phyloP scores from a whole-genome alignment of 345 rosid species.

The Microcos paniculata region DNA sequence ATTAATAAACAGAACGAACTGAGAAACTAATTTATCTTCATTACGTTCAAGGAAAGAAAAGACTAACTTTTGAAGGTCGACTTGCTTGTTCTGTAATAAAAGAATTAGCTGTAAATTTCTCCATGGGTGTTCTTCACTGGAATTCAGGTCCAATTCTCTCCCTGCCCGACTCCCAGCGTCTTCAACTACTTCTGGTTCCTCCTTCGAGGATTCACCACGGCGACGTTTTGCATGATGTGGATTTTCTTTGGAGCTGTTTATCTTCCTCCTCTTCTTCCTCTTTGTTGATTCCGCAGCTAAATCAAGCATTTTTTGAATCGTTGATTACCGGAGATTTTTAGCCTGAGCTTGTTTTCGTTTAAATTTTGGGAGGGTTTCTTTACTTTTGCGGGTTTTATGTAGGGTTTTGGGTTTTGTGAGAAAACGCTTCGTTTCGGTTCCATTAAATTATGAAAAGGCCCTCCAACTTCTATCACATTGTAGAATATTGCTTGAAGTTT shows the following conservation, averaged over 20 bases:
- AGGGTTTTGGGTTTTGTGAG: neutral
- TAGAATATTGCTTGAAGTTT: too few relatives aligned
- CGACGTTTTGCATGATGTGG: slow-evolving; percentile 30
- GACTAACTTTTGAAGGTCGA: slow-evolving; percentile 58
- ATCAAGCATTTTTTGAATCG: slow-evolving; percentile 32
- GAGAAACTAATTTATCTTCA: neutral
- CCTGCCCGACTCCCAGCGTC: slow-evolving; percentile 13
- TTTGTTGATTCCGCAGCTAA: slow-evolving; percentile 22
- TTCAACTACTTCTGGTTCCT: slow-evolving; percentile 16
- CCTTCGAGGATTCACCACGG: slow-evolving; percentile 24
- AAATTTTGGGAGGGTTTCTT: too few relatives aligned
- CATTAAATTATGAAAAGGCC: too few relatives aligned
- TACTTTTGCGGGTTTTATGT: neutral
- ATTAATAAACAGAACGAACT: neutral
- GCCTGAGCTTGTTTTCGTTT: neutral
- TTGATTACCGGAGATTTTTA: neutral
- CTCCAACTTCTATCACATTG: too few relatives aligned
- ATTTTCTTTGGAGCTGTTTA: slow-evolving; percentile 20
- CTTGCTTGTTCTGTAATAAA: slow-evolving; percentile 43
- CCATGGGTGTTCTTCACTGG: slow-evolving; percentile 56
- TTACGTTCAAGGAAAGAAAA: neutral
- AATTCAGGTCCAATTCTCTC: slow-evolving; percentile 12
- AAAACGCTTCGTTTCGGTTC: neutral
- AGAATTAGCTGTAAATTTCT: slow-evolving; percentile 69
- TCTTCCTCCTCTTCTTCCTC: slow-evolving; percentile 52